A percentile compares a stretch with the other conserved stretches of the same genome.
Evolutionary conservation across 768 basidiomycete genomes (phyloP).

Genomic region (Mycena vitilis): DNA sequence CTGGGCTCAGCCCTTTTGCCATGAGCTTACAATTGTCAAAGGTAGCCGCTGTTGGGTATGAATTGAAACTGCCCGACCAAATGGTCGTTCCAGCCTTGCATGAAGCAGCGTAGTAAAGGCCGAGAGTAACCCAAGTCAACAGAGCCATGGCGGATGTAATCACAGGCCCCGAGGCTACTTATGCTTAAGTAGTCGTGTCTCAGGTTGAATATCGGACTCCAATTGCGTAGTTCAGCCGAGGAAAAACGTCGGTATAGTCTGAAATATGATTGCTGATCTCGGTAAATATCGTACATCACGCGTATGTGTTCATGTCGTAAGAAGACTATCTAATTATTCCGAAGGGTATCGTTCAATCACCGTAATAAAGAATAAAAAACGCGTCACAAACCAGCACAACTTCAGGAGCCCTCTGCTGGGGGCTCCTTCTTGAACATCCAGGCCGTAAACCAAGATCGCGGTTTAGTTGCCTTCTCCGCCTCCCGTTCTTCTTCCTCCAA

Average conservation of each 20-base stretch:
- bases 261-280: constrained; percentile 33
- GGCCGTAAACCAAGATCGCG: constrained; percentile 70
- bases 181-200: neutral
- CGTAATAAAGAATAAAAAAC: constrained; percentile 41
- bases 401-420: constrained; percentile 40
- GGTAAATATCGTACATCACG: constrained; percentile 42
- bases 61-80: constrained; percentile 68
- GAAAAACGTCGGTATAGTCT: constrained; percentile 43
- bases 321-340: constrained; percentile 50
- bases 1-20: neutral
- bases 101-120: constrained; percentile 46
- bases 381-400: constrained; percentile 19
- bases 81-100: constrained; percentile 62
- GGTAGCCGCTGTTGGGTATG: constrained; percentile 54
- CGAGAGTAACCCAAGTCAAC: constrained; percentile 48
- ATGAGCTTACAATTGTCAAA: constrained; percentile 63
- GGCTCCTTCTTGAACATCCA: constrained; percentile 69
- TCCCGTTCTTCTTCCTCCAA: constrained; percentile 67
- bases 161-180: neutral
- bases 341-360: constrained; percentile 46
- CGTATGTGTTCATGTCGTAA: constrained; percentile 38
- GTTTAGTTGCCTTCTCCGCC: constrained; percentile 55
- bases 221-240: constrained; percentile 40
- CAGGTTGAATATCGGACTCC: constrained; percentile 48
- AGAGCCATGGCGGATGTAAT: constrained; percentile 39